Percentiles rank a stretch among this genome's conserved stretches.
Evolutionary conservation across 768 basidiomycete genomes (phyloP).

Genomic region (Kwoniella botswanensis): DNA sequence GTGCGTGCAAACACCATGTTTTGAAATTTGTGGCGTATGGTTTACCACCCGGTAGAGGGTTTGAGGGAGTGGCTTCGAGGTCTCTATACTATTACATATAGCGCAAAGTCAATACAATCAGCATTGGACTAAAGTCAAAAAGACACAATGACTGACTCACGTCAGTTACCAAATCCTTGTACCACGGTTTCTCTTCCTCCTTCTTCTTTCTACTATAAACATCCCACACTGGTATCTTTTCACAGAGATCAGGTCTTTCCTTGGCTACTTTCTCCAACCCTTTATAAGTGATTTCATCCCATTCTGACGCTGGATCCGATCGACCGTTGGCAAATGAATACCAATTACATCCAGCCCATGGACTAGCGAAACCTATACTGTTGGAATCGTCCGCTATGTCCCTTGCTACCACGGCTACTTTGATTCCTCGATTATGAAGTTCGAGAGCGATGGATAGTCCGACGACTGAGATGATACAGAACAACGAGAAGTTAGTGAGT

Average conservation of each 20-base stretch:
- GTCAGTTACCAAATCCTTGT: conserved; percentile 35
- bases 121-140: neutral
- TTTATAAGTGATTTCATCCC: conserved; percentile 45
- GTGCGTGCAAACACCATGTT: conserved; percentile 64
- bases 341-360: conserved; percentile 59
- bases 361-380: conserved; percentile 53
- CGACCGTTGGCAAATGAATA: conserved; percentile 45
- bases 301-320: conserved; percentile 17
- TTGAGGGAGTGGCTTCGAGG: conserved; percentile 5
- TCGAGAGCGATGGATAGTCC: conserved; percentile 56
- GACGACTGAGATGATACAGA: conserved; percentile 44
- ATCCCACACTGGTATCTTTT: conserved; percentile 39
- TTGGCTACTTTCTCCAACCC: conserved; percentile 38
- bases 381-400: conserved; percentile 56
- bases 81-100: conserved; percentile 2
- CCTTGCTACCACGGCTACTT: conserved; percentile 52
- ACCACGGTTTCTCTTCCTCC: conserved; percentile 39
- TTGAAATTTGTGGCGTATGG: conserved; percentile 54
- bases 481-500: neutral
- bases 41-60: conserved; percentile 23
- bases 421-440: conserved; percentile 44
- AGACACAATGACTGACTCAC: conserved; percentile 29
- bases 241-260: conserved; percentile 45
- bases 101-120: neutral
- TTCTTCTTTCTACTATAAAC: conserved; percentile 33